These are phyloP conservation scores for Aspergillus ostianus DNA, from an alignment of 495 filamentous ascomycete species.

Conservation along the genomic window DNA sequence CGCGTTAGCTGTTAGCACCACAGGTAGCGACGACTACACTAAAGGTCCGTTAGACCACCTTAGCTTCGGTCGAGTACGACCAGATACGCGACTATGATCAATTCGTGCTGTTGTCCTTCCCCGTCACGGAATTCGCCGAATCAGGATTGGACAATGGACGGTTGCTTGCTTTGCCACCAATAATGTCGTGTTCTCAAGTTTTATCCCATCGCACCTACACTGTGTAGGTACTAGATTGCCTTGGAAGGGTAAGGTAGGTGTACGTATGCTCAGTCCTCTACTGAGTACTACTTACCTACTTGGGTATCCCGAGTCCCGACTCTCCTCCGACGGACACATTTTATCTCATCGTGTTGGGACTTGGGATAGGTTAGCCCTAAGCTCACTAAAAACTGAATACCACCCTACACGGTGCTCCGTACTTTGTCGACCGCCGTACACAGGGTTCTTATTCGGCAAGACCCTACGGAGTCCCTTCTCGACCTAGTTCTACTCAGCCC, in stretches of 20 bases:
- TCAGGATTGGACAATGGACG: background rate
- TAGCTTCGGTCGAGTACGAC: conserved; percentile 1
- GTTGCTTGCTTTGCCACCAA: background rate
- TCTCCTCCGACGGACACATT: background rate
- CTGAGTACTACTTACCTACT: background rate
- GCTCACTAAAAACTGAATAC: background rate
- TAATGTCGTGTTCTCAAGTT: background rate
- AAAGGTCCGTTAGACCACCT: background rate
- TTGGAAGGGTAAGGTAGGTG: background rate
- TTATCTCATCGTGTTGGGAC: too few species aligned
- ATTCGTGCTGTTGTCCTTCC: background rate
- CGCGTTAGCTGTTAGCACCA: too few species aligned
- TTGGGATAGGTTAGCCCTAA: background rate
- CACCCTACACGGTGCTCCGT: background rate
- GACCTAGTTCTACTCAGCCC: background rate
- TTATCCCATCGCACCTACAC: too few species aligned
- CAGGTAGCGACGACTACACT: too few species aligned
- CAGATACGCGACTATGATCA: background rate
- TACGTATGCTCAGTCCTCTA: background rate
- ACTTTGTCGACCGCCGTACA: background rate
- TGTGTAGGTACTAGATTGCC: background rate
- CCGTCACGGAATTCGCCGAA: background rate
- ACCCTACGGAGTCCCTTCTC: background rate
- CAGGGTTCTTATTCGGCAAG: background rate
- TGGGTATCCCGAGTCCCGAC: background rate